Base-by-base conservation (phyloP, 1,139 yeast species). In the Pichia sp. region DNA sequence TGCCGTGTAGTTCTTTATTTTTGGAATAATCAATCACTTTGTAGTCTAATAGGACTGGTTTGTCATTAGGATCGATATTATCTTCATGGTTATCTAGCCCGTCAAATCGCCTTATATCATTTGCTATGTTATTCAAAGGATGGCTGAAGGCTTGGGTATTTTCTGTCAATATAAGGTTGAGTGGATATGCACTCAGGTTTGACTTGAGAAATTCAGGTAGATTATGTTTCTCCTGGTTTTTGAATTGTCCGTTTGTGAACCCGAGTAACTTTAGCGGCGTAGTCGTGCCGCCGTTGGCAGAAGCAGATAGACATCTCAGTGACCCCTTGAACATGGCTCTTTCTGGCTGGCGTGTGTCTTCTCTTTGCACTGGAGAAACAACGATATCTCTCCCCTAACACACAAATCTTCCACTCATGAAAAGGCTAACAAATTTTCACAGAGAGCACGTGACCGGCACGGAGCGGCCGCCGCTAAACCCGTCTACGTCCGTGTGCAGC, bases 1-100 rank as follows among this genome's bases (percentile, higher is more conserved):
- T 27, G 10, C 28, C 6, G 17, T 36, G 40, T 8, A 48, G 22
- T 11, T 17, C 31, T 2, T 34, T 33, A 15, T 42, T 45, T 1
- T 19, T 11, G 8, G 22, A 15, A 7, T 24, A 20, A 22, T 46
- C 45, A 12, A 50, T 41, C 3, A 54, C 40, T n/a, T 47, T 42
- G 30, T 54, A 53, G 38, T 53, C 58, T 7, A 52, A 46, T 2
- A 53, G 11, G 12, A 46, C 19, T 2, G 50, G 47, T 14, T 37
- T n/a, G 9, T 44, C 49, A 38, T 54, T 53, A 5, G 52, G 53
- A 28, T 53, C 27, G 10, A 24, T 24, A 24, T 24, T 24, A 24
- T 24, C 57, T 4, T 30, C 31, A 9, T 9, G 4, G 1, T n/a
- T 3, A 17, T 24, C 21, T 3, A 30, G 15, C 3, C 15, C n/a